A percentile compares a stretch with the other conserved stretches of the same genome.
Conservation (phyloP, 2,329 filamentous ascomycete species). For the Dichotomopilus funicola region DNA sequence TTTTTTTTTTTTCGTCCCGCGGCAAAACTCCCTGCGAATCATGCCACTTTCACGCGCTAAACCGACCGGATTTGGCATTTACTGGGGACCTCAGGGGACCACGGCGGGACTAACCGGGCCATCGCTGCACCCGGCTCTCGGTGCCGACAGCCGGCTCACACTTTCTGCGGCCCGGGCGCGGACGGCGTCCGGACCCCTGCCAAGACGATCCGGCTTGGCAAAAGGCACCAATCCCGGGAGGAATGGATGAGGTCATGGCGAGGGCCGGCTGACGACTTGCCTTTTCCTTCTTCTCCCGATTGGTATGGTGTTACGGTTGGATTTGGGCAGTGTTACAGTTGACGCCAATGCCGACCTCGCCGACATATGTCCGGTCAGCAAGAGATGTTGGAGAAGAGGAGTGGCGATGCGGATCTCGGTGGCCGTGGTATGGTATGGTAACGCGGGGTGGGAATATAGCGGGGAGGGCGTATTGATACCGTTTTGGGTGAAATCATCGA, state of each 20-base stretch:
- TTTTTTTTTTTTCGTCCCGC: too few relatives aligned
- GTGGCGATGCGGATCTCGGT: too few relatives aligned
- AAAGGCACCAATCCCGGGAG: background rate
- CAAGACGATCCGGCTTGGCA: background rate
- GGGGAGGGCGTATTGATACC: too few relatives aligned
- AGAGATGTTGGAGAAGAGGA: too few relatives aligned
- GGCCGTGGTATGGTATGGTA: background rate
- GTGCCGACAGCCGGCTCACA: constrained; percentile 4
- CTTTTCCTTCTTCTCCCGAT: background rate
- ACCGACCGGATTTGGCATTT: background rate
- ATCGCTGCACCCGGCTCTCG: constrained; percentile 1
- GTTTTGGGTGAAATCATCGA: too few relatives aligned
- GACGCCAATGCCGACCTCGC: too few relatives aligned
- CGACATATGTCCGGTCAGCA: too few relatives aligned
- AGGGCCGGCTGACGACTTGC: background rate
- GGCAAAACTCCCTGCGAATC: too few relatives aligned
- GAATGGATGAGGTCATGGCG: constrained; percentile 9
- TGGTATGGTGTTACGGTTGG: too few relatives aligned
- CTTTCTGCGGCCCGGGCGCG: background rate
- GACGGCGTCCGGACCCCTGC: background rate
- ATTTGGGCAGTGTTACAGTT: too few relatives aligned
- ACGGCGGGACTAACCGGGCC: background rate
- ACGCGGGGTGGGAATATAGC: background rate
- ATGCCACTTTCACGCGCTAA: background rate
- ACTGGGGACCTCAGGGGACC: background rate